These are phyloP conservation scores for Rhizopogon vinicolor DNA, from an alignment of 768 basidiomycete genomes.

Conservation along the genomic window DNA sequence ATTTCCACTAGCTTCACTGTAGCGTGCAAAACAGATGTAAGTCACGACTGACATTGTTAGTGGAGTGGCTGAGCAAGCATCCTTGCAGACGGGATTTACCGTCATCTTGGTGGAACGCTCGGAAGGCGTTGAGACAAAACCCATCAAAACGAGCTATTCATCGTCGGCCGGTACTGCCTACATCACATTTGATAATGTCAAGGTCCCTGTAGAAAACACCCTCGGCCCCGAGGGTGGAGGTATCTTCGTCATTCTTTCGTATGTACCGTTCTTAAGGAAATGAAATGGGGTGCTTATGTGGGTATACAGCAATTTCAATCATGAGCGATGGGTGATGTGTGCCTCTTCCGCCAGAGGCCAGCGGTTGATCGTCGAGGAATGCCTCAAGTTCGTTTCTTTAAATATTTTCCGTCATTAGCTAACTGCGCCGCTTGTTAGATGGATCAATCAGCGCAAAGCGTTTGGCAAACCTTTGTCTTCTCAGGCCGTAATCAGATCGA, in stretches of 20 bases:
- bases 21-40: conserved; percentile 60
- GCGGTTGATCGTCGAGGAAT: conserved; percentile 67
- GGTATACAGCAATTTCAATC: conserved; percentile 52
- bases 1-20: conserved; percentile 53
- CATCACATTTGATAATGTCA: conserved; percentile 74
- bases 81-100: conserved; percentile 61
- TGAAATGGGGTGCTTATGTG: neutral
- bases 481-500: conserved; percentile 72
- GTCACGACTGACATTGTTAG: conserved; percentile 5
- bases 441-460: conserved; percentile 74
- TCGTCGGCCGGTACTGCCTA: conserved; percentile 79
- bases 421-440: conserved; percentile 32
- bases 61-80: neutral
- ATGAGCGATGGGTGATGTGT: conserved; percentile 73
- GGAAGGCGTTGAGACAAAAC: conserved; percentile 78
- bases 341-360: conserved; percentile 50
- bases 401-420: neutral
- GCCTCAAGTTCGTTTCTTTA: conserved; percentile 46
- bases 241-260: conserved; percentile 53
- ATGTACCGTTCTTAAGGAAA: conserved; percentile 20
- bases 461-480: conserved; percentile 68
- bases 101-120: conserved; percentile 82
- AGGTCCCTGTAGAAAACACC: conserved; percentile 80
- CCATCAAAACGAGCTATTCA: conserved; percentile 82
- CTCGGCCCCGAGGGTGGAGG: conserved; percentile 78